A percentile compares a stretch with the other conserved stretches of the same genome.
Evolutionary conservation across 257 asterid species (phyloP).

Genomic region (Mentha longifolia): DNA sequence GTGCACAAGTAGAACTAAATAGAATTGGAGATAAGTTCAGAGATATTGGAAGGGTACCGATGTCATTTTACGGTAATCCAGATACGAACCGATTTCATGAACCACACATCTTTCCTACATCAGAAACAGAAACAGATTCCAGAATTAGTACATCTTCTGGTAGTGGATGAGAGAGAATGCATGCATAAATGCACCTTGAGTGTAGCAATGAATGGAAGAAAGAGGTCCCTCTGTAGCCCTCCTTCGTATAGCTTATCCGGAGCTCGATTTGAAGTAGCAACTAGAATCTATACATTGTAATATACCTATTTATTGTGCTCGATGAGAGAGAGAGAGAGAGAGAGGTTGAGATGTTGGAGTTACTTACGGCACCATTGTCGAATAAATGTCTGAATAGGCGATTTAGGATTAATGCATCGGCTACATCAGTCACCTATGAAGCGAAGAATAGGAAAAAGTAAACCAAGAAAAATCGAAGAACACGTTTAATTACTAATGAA

Average conservation of each 20-base stretch:
- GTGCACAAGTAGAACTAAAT: not conserved
- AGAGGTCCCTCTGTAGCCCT: conserved; percentile 89
- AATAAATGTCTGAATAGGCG: conserved; percentile 81
- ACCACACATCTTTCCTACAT: conserved; percentile 86
- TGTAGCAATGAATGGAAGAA: conserved; percentile 83
- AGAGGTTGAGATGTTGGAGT: not conserved
- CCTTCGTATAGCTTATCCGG: conserved; percentile 94
- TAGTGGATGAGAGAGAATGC: not conserved
- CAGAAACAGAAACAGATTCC: conserved; percentile 24
- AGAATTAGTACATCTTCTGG: not conserved
- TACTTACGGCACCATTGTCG: conserved; percentile 77
- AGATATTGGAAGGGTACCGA: conserved; percentile 53
- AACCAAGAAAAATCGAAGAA: not conserved
- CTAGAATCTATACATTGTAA: conserved; percentile 66
- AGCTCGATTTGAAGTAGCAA: conserved; percentile 92
- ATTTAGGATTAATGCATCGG: conserved; percentile 84
- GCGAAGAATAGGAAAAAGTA: not conserved
- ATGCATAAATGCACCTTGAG: conserved; percentile 57
- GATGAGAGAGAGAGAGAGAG: not conserved
- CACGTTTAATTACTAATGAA: too few species aligned
- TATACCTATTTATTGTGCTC: not conserved
- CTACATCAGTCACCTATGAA: conserved; percentile 82
- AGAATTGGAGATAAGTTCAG: not conserved
- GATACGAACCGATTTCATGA: conserved; percentile 85
- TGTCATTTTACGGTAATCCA: conserved; percentile 90